Percentiles rank a stretch among this genome's conserved stretches.
Conservation (phyloP, 495 filamentous ascomycete species). For the Hypoxylon lienhwacheense region DNA sequence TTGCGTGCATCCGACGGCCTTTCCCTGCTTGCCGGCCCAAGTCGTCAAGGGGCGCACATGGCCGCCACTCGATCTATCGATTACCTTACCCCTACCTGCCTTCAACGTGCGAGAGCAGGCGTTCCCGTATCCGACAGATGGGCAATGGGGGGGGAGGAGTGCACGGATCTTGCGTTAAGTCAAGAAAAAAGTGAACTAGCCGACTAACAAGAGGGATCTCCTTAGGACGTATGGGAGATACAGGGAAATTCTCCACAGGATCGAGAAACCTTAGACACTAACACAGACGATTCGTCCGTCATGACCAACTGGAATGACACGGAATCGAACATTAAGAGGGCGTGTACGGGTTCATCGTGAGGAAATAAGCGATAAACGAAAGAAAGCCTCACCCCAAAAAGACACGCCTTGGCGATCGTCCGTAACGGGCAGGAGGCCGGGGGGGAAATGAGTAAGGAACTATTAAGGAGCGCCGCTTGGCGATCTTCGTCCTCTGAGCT, state of each 20-base stretch:
- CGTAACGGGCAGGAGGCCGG: neutral
- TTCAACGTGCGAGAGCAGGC: too few relatives aligned
- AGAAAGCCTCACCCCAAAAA: neutral
- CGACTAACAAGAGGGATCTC: neutral
- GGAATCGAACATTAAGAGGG: too few relatives aligned
- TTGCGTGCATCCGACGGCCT: slow-evolving; percentile 40
- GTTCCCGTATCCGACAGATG: too few relatives aligned
- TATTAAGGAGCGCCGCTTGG: slow-evolving; percentile 8
- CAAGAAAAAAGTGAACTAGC: neutral
- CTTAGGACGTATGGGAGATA: neutral
- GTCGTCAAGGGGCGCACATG: neutral
- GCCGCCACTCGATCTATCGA: neutral
- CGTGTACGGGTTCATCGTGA: too few relatives aligned
- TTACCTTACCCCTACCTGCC: too few relatives aligned
- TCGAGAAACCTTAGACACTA: too few relatives aligned
- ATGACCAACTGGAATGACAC: too few relatives aligned
- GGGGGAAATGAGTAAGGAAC: slow-evolving; percentile 12
- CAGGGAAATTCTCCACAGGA: neutral
- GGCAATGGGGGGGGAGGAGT: neutral
- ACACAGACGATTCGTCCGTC: too few relatives aligned
- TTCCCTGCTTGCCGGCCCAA: neutral
- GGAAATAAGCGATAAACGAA: neutral
- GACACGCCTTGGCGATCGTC: neutral
- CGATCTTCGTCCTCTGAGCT: too few relatives aligned
- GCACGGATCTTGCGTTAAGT: neutral